Evolutionary conservation across 2,329 filamentous ascomycete genomes (phyloP).

Genomic region (Sporothrix pallida): DNA sequence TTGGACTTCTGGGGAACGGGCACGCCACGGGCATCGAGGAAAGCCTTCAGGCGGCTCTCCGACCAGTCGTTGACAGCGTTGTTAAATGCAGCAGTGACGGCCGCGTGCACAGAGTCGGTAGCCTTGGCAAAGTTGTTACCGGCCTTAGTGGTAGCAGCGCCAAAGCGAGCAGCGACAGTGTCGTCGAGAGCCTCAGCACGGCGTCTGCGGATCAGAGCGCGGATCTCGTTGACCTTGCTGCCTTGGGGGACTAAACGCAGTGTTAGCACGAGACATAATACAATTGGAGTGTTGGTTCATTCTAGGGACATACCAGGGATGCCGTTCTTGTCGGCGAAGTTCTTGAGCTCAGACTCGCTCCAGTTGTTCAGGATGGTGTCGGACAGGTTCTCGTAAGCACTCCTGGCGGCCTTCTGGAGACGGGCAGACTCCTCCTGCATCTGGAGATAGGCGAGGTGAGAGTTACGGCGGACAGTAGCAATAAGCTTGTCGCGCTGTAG

Average conservation of each 20-base stretch:
- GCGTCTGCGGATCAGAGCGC: conserved; percentile 88
- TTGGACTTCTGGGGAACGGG: conserved; percentile 75
- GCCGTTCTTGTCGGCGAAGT: conserved; percentile 88
- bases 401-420: conserved; percentile 68
- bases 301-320: conserved; percentile 55
- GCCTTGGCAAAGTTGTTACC: conserved; percentile 78
- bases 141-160: conserved; percentile 75
- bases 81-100: conserved; percentile 71
- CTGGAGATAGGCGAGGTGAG: conserved; percentile 76
- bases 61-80: conserved; percentile 68
- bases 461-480: conserved; percentile 87
- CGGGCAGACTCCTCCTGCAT: conserved; percentile 65
- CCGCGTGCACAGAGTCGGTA: conserved; percentile 69
- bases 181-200: conserved; percentile 74
- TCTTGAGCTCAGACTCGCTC: conserved; percentile 88
- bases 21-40: conserved; percentile 76
- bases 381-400: conserved; percentile 75
- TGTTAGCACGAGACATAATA: neutral
- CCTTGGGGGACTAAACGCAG: conserved; percentile 76
- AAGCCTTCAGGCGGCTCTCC: conserved; percentile 77
- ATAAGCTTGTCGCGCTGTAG: conserved; percentile 80
- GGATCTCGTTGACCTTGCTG: conserved; percentile 85
- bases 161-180: conserved; percentile 64
- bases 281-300: neutral
- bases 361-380: conserved; percentile 88